A percentile compares a stretch with the other conserved stretches of the same genome.
These are phyloP conservation scores for Anacardium occidentale DNA, from an alignment of 345 rosid genomes.

Conservation along the genomic window DNA sequence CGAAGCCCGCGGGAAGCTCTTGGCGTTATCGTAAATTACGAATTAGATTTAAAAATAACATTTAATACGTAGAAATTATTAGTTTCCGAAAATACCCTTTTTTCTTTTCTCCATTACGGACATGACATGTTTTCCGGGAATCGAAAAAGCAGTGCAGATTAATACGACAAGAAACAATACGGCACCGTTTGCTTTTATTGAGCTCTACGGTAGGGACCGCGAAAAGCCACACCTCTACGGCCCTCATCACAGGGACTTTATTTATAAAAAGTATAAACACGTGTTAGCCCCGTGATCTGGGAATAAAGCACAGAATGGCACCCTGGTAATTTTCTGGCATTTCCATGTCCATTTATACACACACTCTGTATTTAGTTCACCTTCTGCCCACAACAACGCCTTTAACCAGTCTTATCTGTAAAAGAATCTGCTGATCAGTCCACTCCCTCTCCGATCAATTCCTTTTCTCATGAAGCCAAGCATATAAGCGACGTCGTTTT, in stretches of 20 bases:
- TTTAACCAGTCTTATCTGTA: constrained; percentile 21
- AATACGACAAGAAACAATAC: background rate
- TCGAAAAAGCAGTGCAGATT: background rate
- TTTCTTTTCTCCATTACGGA: background rate
- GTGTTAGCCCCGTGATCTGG: constrained; percentile 58
- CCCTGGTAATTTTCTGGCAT: constrained; percentile 17
- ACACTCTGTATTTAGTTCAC: constrained; percentile 21
- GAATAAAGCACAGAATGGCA: constrained; percentile 33
- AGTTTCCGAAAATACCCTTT: background rate
- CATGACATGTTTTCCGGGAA: background rate
- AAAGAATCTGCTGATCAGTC: constrained; percentile 1
- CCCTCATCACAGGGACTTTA: constrained; percentile 16
- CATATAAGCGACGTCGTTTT: constrained; percentile 24
- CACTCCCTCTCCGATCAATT: background rate
- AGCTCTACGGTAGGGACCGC: background rate
- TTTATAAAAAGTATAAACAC: constrained; percentile 50
- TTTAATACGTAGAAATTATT: background rate
- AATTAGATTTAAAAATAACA: background rate
- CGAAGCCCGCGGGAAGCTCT: background rate
- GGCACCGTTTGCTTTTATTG: background rate
- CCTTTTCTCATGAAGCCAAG: constrained; percentile 16
- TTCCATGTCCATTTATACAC: constrained; percentile 25
- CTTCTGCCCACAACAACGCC: constrained; percentile 7
- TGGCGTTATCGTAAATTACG: background rate
- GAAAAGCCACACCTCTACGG: background rate